Base-by-base conservation (phyloP, 2,329 filamentous ascomycete species). In the Pestalotiopsis fici region DNA sequence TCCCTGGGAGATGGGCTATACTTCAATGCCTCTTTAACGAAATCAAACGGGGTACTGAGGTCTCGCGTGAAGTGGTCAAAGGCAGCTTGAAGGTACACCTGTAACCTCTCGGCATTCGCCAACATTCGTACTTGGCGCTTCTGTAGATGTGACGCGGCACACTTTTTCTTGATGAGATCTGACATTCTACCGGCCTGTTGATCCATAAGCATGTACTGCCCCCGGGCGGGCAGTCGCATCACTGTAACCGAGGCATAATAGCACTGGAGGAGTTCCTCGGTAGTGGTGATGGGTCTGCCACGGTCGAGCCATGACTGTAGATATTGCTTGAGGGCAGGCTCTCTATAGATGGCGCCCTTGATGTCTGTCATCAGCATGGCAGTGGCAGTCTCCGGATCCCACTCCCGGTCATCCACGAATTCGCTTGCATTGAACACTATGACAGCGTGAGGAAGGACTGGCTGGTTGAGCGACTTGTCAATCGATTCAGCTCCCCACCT, bases 401-500 rank as follows among this genome's bases (percentile, higher is more conserved):
- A 71, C 11, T 60, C 60, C 15, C 54, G 63, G 6, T 59, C 82
- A 39, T 78, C 69, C 3, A 78, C 73, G 63, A 71, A 68, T 4
- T 82, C 76, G 0, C 77, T 72, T 13, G 77, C 79, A 70, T 86
- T 85, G 25, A 87, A 72, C 0, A 79, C 83, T 39, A 87, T 83
- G 65, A 87, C 81, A 9, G 81, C 83, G 70, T 85, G 82, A 1
- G 85, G 84, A 2, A 87, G 74, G 2, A 80, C 78, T 3, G 84
- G 83, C 69, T 87, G 85, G 68, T 87, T 87, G 43, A 81, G 77
- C 0, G 84, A 85, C 37, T 78, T 83, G 61, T 86, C 83, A 2
- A 86, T 72, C 1, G 81, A 79, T 15, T 81, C 79, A 2, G 78
- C 77, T 3, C 82, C 84, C 85, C 84, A 87, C 11, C 80, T 74